Evolutionary conservation across 2,329 filamentous ascomycete genomes (phyloP).

Genomic region (Claviceps pazoutovae): DNA sequence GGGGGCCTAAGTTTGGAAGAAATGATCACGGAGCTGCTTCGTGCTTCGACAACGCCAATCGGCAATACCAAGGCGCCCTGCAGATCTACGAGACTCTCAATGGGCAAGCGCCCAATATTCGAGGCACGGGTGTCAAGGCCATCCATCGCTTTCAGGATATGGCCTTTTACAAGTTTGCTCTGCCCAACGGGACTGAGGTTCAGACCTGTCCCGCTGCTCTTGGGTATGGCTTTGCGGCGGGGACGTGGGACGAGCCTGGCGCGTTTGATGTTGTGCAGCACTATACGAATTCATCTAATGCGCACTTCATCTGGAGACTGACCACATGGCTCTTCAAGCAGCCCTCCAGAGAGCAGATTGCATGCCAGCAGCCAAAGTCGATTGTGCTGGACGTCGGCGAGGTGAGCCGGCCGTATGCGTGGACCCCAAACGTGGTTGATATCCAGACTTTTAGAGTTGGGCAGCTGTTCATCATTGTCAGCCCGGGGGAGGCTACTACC

Average conservation of each 20-base stretch:
- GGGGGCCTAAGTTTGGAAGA: slow-evolving; percentile 51
- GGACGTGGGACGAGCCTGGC: slow-evolving; percentile 79
- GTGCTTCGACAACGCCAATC: slow-evolving; percentile 60
- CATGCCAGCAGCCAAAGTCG: slow-evolving; percentile 69
- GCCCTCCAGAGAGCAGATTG: slow-evolving; percentile 53
- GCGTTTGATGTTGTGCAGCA: slow-evolving; percentile 83
- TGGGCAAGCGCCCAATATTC: slow-evolving; percentile 32
- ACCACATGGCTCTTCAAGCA: slow-evolving; percentile 57
- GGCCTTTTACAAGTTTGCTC: slow-evolving; percentile 54
- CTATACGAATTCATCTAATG: slow-evolving; percentile 52
- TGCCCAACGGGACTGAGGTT: slow-evolving; percentile 57
- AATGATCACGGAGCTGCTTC: slow-evolving; percentile 59
- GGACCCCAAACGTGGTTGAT: slow-evolving; percentile 82
- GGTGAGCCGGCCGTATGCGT: slow-evolving; percentile 59
- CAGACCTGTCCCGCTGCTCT: slow-evolving; percentile 73
- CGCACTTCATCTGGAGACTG: slow-evolving; percentile 64
- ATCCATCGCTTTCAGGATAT: slow-evolving; percentile 76
- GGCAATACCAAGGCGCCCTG: slow-evolving; percentile 48
- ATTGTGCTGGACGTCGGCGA: slow-evolving; percentile 79
- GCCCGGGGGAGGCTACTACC: slow-evolving; percentile 75
- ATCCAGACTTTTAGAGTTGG: slow-evolving; percentile 73
- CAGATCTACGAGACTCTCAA: slow-evolving; percentile 36
- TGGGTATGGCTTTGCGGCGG: slow-evolving; percentile 80
- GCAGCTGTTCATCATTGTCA: slow-evolving; percentile 72
- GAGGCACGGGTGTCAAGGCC: slow-evolving; percentile 54